Conservation (phyloP, 2,329 filamentous ascomycete species). For the Aspergillus quadricinctus region DNA sequence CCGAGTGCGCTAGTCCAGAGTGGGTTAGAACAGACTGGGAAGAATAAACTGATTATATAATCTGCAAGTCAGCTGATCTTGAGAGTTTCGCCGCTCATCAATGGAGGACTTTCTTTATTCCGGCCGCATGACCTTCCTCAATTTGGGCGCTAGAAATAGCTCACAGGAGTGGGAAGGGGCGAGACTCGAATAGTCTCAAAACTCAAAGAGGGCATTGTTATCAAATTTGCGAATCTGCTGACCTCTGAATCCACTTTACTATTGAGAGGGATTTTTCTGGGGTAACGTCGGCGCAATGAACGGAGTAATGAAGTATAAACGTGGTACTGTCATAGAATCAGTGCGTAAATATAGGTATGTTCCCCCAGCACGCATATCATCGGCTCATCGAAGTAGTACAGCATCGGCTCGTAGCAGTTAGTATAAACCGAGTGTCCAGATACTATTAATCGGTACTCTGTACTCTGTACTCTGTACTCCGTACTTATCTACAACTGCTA, state of each 20-base stretch:
- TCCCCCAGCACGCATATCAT: not conserved
- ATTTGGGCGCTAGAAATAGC: not conserved
- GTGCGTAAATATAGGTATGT: not conserved
- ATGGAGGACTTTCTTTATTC: slow-evolving; percentile 1
- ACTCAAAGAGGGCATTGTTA: not conserved
- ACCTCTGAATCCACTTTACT: slow-evolving; percentile 14
- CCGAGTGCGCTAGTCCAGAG: slow-evolving; percentile 18
- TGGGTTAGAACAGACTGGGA: not conserved
- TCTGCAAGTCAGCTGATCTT: not conserved
- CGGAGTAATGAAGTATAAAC: not conserved
- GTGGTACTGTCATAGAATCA: not conserved
- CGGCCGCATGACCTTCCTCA: not conserved
- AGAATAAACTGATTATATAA: not conserved
- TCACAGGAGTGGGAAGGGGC: not conserved
- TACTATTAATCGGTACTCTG: too few species aligned
- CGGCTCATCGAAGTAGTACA: not conserved
- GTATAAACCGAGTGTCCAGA: not conserved
- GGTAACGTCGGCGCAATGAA: too few species aligned
- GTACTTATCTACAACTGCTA: too few species aligned
- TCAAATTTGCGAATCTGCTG: slow-evolving; percentile 19
- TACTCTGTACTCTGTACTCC: too few species aligned
- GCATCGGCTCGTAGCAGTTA: not conserved
- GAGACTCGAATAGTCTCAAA: slow-evolving; percentile 4
- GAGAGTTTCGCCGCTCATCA: not conserved
- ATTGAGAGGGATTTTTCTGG: not conserved